Evolutionary conservation across 208 protist species (phyloP).

Genomic region (Paratrypanosoma confusum): DNA sequence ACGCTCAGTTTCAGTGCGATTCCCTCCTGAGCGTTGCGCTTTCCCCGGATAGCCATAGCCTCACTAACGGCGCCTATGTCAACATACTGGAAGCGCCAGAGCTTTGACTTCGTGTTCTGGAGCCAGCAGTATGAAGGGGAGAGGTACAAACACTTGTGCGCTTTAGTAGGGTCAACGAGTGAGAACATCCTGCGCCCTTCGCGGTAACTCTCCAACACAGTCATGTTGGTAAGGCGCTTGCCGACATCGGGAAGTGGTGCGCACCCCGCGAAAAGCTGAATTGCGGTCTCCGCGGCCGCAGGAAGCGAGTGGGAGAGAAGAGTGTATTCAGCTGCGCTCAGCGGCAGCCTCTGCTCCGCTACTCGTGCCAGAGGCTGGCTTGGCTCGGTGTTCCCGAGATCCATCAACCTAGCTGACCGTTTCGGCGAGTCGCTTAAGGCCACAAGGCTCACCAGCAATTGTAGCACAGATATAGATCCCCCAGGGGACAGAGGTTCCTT

Average conservation of each 20-base stretch:
- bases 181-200: constrained; percentile 25
- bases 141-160: constrained; percentile 52
- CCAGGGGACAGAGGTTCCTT: neutral
- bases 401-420: no score
- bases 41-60: constrained; percentile 28
- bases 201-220: constrained; percentile 13
- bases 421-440: no score
- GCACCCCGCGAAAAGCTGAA: constrained; percentile 40
- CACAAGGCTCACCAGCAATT: no score
- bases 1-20: constrained; percentile 16
- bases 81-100: constrained; percentile 72
- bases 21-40: constrained; percentile 28
- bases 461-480: no score
- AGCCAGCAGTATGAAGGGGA: constrained; percentile 66
- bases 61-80: constrained; percentile 42
- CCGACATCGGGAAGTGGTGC: constrained; percentile 23
- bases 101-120: constrained; percentile 35
- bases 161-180: constrained; percentile 15
- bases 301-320: constrained; percentile 39
- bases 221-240: constrained; percentile 27
- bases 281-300: constrained; percentile 19
- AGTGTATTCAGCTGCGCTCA: constrained; percentile 75
- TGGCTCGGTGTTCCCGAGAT: no score
- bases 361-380: no score
- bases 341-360: constrained; percentile 18